Evolutionary conservation across 345 rosid genomes (phyloP).

Genomic region (Lumnitzera racemosa): DNA sequence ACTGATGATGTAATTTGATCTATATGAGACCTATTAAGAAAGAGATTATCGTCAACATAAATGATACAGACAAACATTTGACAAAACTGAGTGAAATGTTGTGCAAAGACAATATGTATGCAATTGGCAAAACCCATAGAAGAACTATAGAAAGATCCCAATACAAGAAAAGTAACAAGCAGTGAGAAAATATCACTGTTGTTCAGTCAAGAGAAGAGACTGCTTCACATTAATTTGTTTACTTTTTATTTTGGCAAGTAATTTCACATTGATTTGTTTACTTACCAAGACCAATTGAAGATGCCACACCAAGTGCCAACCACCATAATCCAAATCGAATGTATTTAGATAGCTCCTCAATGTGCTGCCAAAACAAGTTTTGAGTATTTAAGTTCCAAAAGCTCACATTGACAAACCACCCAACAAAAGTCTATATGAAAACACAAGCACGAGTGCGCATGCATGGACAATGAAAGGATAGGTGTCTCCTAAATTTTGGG

Average conservation of each 20-base stretch:
- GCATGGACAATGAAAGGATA: no score
- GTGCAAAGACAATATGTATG: no score
- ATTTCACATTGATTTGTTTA: conserved; percentile 1
- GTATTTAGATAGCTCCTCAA: conserved; percentile 67
- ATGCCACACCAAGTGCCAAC: conserved; percentile 95
- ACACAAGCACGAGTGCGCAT: background rate
- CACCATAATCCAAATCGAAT: conserved; percentile 78
- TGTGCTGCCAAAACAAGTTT: conserved; percentile 47
- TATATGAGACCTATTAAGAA: no score
- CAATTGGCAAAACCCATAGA: no score
- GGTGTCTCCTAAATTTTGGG: no score
- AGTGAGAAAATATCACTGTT: background rate
- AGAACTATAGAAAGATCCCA: no score
- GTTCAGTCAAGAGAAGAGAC: background rate
- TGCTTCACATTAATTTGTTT: conserved; percentile 1
- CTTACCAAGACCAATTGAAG: conserved; percentile 99
- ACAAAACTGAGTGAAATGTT: no score
- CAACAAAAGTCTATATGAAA: background rate
- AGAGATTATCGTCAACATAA: no score
- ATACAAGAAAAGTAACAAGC: background rate
- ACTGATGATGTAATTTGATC: background rate
- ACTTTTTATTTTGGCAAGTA: conserved; percentile 12
- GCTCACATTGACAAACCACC: background rate
- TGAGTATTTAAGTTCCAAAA: background rate
- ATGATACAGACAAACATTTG: no score